phyloP scores from a whole-genome alignment of 306 rosid genomes.

The Glycine soja region DNA sequence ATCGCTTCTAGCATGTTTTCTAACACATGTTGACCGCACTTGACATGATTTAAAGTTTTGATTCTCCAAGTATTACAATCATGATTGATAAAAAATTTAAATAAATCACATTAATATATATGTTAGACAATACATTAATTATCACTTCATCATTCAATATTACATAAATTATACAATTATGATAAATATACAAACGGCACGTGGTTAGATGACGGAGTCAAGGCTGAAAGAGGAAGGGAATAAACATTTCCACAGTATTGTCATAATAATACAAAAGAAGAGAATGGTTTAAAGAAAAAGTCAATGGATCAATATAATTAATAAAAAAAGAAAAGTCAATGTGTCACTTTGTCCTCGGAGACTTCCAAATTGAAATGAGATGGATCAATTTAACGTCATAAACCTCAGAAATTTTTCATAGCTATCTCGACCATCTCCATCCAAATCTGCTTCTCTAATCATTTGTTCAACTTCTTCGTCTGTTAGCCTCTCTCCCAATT shows the following conservation, averaged over 20 bases:
- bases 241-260: neutral
- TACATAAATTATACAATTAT: neutral
- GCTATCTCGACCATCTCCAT: conserved; percentile 80
- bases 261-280: neutral
- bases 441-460: conserved; percentile 81
- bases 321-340: too few species aligned
- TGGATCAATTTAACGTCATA: conserved; percentile 47
- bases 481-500: conserved; percentile 72
- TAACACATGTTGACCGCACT: too few species aligned
- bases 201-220: conserved; percentile 14
- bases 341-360: neutral
- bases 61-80: too few species aligned
- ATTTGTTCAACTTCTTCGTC: conserved; percentile 80
- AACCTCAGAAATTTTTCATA: conserved; percentile 73
- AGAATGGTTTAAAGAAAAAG: neutral
- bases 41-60: too few species aligned
- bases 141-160: too few species aligned
- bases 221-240: too few species aligned
- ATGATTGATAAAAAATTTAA: too few species aligned
- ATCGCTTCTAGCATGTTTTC: too few species aligned
- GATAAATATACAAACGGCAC: neutral
- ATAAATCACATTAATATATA: too few species aligned
- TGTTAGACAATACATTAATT: too few species aligned
- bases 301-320: too few species aligned
- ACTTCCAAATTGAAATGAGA: conserved; percentile 7